Evolutionary conservation across 2,329 filamentous ascomycete species (phyloP).

Genomic region (Mollisiaceae sp.): DNA sequence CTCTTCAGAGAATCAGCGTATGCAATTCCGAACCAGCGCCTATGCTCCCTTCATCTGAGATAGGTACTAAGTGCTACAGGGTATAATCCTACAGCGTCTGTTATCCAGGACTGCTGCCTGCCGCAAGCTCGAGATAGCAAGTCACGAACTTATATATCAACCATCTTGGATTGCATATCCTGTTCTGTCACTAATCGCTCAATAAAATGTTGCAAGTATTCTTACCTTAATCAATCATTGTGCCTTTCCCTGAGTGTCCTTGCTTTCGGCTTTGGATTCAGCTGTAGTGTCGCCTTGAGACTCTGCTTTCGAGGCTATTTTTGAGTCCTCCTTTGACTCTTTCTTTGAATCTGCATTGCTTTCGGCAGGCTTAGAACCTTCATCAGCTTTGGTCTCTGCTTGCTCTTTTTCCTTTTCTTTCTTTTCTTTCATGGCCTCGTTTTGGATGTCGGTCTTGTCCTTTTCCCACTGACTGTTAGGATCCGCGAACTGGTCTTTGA

Average conservation of each 20-base stretch:
- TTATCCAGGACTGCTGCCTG: background rate
- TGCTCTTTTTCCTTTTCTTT: slow-evolving; percentile 47
- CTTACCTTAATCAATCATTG: background rate
- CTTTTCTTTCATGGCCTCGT: slow-evolving; percentile 65
- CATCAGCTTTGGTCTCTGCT: slow-evolving; percentile 27
- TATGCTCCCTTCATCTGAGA: slow-evolving; percentile 14
- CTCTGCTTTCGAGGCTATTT: slow-evolving; percentile 23
- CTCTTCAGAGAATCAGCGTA: slow-evolving; percentile 28
- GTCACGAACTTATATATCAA: background rate
- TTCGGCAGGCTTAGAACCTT: slow-evolving; percentile 11
- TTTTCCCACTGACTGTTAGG: slow-evolving; percentile 84
- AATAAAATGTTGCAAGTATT: background rate
- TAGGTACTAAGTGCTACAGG: slow-evolving; percentile 14
- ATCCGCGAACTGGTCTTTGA: slow-evolving; percentile 81
- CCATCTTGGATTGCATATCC: background rate
- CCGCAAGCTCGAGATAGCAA: background rate
- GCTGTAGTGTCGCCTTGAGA: slow-evolving; percentile 10
- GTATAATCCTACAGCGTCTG: slow-evolving; percentile 22
- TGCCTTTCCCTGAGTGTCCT: slow-evolving; percentile 8
- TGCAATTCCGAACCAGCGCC: slow-evolving; percentile 23
- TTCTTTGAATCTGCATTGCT: slow-evolving; percentile 10
- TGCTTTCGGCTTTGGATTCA: slow-evolving; percentile 9
- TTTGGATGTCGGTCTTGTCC: slow-evolving; percentile 80
- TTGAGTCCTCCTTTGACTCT: slow-evolving; percentile 16
- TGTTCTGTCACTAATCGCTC: background rate